These are phyloP conservation scores for Ensete ventricosum DNA, from an alignment of 176 grass and related monocot species.

Conservation along the genomic window DNA sequence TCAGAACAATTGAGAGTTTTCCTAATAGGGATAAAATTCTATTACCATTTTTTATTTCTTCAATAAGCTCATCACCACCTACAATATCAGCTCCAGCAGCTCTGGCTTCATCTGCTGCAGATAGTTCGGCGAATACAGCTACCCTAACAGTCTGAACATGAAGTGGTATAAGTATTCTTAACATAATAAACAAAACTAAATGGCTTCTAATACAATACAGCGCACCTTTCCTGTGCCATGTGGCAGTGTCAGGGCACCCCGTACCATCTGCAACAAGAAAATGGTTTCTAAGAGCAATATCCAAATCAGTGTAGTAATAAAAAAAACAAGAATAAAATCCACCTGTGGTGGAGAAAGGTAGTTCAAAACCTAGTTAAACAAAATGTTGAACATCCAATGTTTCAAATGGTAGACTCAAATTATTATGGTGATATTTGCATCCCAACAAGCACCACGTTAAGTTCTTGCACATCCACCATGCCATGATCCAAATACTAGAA, in stretches of 20 bases:
- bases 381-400: too few relatives aligned
- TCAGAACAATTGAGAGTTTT: background rate
- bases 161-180: conserved; percentile 18
- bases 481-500: too few relatives aligned
- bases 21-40: background rate
- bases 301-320: background rate
- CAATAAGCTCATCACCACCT: conserved; percentile 77
- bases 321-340: background rate
- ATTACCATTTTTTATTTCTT: conserved; percentile 72
- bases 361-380: too few relatives aligned
- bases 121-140: conserved; percentile 93
- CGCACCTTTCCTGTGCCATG: conserved; percentile 91
- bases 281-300: background rate
- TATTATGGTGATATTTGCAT: too few relatives aligned
- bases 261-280: conserved; percentile 67
- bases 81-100: conserved; percentile 81
- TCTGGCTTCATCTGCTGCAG: conserved; percentile 79
- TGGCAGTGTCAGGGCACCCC: conserved; percentile 80
- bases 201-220: background rate
- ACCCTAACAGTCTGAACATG: conserved; percentile 73
- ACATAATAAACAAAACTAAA: background rate
- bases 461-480: too few relatives aligned
- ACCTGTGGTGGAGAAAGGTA: too few relatives aligned
- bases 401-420: too few relatives aligned
- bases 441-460: too few relatives aligned